phyloP scores from a whole-genome alignment of 2,329 filamentous ascomycete species.

The Dothiorella sarmentorum region DNA sequence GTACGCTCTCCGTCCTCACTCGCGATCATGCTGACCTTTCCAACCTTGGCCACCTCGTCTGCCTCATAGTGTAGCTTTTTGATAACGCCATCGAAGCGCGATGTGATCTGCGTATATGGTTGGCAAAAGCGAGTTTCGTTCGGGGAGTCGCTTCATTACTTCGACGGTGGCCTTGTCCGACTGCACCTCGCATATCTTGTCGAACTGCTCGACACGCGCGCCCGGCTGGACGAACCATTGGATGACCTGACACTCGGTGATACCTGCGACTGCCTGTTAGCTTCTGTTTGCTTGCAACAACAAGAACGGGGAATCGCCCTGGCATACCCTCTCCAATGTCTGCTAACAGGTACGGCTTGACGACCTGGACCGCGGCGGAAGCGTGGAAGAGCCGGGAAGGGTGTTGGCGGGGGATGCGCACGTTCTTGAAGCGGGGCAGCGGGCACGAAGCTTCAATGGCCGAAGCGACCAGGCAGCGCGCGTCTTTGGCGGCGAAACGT shows the following conservation, averaged over 20 bases:
- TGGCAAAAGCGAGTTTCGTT: conserved; percentile 13
- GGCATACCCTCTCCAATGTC: conserved; percentile 78
- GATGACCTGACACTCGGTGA: conserved; percentile 97
- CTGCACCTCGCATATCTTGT: conserved; percentile 95
- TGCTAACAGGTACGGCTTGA: conserved; percentile 78
- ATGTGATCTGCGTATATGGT: conserved; percentile 69
- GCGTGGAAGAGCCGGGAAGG: conserved; percentile 27
- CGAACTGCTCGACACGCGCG: conserved; percentile 94
- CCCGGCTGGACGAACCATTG: conserved; percentile 99
- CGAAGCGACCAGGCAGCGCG: background rate
- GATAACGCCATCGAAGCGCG: conserved; percentile 89
- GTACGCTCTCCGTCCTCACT: background rate
- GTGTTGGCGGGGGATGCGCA: conserved; percentile 2
- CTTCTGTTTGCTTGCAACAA: no score
- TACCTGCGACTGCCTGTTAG: conserved; percentile 63
- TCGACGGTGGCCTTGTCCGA: conserved; percentile 84
- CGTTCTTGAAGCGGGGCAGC: conserved; percentile 9
- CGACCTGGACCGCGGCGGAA: conserved; percentile 39
- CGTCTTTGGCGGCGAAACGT: conserved; percentile 1
- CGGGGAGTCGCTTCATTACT: conserved; percentile 36
- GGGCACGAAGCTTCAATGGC: background rate
- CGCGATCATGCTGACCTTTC: conserved; percentile 50
- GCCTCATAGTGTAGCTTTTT: conserved; percentile 95
- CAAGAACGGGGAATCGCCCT: background rate
- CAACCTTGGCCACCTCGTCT: conserved; percentile 93